These are phyloP conservation scores for Calonectria leucothoes DNA, from an alignment of 2,329 filamentous ascomycete species.

Conservation along the genomic window DNA sequence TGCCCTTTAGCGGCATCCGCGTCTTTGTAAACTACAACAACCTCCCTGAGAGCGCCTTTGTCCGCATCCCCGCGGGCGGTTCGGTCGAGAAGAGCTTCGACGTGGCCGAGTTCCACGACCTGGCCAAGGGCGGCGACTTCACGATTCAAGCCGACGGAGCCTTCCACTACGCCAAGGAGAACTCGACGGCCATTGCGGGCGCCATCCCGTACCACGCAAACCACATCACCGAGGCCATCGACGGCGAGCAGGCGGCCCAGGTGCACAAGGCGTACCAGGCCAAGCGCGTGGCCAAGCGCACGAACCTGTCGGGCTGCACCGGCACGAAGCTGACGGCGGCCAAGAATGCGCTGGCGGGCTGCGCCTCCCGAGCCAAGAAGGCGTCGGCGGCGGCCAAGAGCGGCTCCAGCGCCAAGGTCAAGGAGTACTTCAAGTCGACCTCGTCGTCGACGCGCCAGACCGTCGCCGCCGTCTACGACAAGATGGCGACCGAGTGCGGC, in stretches of 20 bases:
- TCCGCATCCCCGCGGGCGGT: slow-evolving; percentile 55
- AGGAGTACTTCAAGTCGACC: slow-evolving; percentile 69
- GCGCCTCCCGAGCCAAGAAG: slow-evolving; percentile 49
- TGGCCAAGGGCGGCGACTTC: slow-evolving; percentile 58
- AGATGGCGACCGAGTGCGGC: slow-evolving; percentile 58
- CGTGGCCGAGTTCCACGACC: slow-evolving; percentile 61
- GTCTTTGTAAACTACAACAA: slow-evolving; percentile 55
- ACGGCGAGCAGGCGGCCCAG: slow-evolving; percentile 62
- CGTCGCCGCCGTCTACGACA: slow-evolving; percentile 51
- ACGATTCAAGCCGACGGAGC: slow-evolving; percentile 64
- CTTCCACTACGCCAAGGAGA: slow-evolving; percentile 62
- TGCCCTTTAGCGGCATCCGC: slow-evolving; percentile 62
- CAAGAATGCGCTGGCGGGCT: slow-evolving; percentile 59
- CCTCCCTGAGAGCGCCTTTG: slow-evolving; percentile 58
- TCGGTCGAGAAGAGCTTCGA: slow-evolving; percentile 62
- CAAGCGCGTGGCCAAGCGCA: slow-evolving; percentile 42
- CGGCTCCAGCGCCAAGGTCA: slow-evolving; percentile 56
- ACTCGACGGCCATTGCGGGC: slow-evolving; percentile 59
- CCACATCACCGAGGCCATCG: slow-evolving; percentile 64
- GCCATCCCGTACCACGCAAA: slow-evolving; percentile 66
- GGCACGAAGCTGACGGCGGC: slow-evolving; percentile 54
- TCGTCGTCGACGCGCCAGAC: slow-evolving; percentile 8
- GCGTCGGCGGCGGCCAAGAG: slow-evolving; percentile 63
- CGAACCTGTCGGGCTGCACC: slow-evolving; percentile 63
- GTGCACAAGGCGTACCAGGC: slow-evolving; percentile 56